Evolutionary conservation across 495 filamentous ascomycete species (phyloP), one percentile per base, ranked within the genome.

Genomic region (Cercophora sp.): DNA sequence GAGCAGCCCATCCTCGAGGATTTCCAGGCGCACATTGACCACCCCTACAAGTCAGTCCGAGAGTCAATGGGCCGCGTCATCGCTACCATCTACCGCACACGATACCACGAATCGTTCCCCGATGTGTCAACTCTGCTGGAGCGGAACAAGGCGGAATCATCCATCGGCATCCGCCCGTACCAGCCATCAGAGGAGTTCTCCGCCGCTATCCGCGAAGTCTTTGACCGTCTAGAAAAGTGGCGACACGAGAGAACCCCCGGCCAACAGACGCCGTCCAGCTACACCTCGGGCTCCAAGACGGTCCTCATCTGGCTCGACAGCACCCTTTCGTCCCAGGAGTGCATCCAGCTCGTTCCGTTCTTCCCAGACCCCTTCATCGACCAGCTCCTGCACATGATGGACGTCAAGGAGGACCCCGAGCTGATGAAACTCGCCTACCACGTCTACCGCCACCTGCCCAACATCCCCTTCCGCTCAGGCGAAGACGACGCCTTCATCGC

Each of bases 311-410:
- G 94, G 94, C 80, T 99, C 20, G 92, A 99, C 68, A 86, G 84
- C 27, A 94, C 89, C 20, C 76, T 99, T 3, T 87, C 88, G 1
- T 92, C 88, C 0, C 85, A 91, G 54, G 94, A 99, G 64, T 99
- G 93, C 71, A 95, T 84, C 0, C 86, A 92, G 58, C 81, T 97
- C 9, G 82, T 93, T 8, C 80, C 86, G 2, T 97, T 96, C 81
- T 96, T 97, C 75, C 87, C 89, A 1, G 79, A 88, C 44, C 76
- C 87, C 6, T 91, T 97, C 58, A 90, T 94, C 55, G 88, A 89
- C 34, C 85, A 96, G 67, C 81, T 97, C 41, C 73, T 99, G 39
- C 91, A 97, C 71, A 99, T 99, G 93, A 99, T 99, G 93, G 93
- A 99, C 66, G 88, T 99, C 57, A 96, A 96, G 68, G 93, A 99